These are phyloP conservation scores for Udeniomyces megalosporus DNA, from an alignment of 768 basidiomycete species.

Conservation along the genomic window DNA sequence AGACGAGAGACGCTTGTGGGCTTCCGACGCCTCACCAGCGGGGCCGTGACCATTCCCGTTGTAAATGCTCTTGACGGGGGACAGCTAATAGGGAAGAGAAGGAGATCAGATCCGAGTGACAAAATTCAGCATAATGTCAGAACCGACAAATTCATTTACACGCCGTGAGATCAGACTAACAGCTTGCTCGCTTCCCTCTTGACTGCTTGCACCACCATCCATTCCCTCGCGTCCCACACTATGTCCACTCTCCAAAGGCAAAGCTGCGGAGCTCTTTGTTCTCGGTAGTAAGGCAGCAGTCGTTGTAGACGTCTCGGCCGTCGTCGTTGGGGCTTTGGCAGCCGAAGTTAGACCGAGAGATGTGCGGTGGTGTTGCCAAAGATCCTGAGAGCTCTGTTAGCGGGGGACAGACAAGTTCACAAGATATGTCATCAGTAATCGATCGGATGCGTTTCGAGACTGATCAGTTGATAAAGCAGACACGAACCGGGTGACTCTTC, in stretches of 20 bases:
- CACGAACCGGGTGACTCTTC: background rate
- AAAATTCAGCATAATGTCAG: too few relatives aligned
- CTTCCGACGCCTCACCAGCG: too few relatives aligned
- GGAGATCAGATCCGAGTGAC: too few relatives aligned
- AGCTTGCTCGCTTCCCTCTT: too few relatives aligned
- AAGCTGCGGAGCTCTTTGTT: slow-evolving; percentile 9
- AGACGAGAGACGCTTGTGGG: too few relatives aligned
- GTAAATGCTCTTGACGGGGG: too few relatives aligned
- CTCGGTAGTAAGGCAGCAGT: background rate
- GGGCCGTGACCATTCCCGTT: too few relatives aligned
- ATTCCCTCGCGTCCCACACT: slow-evolving; percentile 7
- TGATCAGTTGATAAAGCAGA: background rate
- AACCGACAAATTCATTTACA: too few relatives aligned
- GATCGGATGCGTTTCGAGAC: background rate
- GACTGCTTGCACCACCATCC: too few relatives aligned
- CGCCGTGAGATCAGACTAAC: too few relatives aligned
- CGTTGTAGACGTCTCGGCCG: background rate
- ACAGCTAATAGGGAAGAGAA: too few relatives aligned
- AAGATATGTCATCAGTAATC: background rate
- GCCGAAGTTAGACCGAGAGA: background rate
- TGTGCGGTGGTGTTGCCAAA: slow-evolving; percentile 3
- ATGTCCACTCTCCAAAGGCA: slow-evolving; percentile 6
- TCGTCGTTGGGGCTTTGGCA: background rate
- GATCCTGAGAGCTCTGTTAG: slow-evolving; percentile 7
- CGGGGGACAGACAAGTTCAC: too few relatives aligned